These are phyloP conservation scores for Colletotrichum chrysophilum DNA, from an alignment of 2,329 filamentous ascomycete species.

Conservation along the genomic window DNA sequence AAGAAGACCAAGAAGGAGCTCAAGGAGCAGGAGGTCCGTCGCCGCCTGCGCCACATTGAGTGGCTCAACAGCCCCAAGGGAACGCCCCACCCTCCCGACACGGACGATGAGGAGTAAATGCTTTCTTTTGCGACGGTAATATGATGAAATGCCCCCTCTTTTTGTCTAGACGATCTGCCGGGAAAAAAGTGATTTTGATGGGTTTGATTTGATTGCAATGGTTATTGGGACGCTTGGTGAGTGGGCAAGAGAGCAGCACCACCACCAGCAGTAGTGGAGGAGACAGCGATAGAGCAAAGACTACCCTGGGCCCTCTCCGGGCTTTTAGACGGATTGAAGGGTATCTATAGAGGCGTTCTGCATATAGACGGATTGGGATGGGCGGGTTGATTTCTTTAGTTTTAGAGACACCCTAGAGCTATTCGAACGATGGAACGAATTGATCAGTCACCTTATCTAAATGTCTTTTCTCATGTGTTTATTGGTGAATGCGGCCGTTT, in stretches of 20 bases:
- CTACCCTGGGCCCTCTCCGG: not conserved
- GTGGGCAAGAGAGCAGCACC: not conserved
- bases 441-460: not conserved
- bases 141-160: not conserved
- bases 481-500: not conserved
- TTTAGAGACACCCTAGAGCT: conserved; percentile 11
- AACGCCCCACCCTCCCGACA: conserved; percentile 77
- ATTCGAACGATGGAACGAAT: conserved; percentile 15
- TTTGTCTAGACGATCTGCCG: not conserved
- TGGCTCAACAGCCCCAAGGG: conserved; percentile 88
- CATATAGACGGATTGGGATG: conserved; percentile 16
- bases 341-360: conserved; percentile 16
- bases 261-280: not conserved
- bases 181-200: not conserved
- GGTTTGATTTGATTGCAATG: not conserved
- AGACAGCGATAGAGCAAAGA: not conserved
- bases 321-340: not conserved
- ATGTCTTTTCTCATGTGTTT: not conserved
- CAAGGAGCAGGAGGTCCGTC: conserved; percentile 90
- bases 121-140: conserved; percentile 1
- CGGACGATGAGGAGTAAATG: conserved; percentile 71
- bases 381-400: not conserved
- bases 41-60: conserved; percentile 84
- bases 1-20: conserved; percentile 97
- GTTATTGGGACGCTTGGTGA: not conserved